Evolutionary conservation across 257 asterid species (phyloP).

Genomic region (Mentha longifolia): DNA sequence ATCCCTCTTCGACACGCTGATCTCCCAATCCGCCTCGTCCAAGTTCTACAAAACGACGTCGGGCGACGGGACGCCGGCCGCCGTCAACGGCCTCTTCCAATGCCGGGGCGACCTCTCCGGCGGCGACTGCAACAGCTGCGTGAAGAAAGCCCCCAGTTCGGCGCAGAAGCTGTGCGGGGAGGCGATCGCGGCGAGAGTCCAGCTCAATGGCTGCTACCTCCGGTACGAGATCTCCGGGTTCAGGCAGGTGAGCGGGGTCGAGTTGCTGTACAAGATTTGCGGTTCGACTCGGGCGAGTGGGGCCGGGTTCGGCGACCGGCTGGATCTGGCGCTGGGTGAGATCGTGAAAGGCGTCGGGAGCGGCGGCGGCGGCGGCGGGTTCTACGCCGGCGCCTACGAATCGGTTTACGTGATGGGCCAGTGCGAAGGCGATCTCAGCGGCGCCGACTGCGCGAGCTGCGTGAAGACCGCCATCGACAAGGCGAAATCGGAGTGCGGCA

Average conservation of each 20-base stretch:
- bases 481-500: constrained; percentile 60
- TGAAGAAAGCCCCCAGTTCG: constrained; percentile 41
- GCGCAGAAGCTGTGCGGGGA: constrained; percentile 60
- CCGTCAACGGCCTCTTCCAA: constrained; percentile 74
- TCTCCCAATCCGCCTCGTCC: constrained; percentile 61
- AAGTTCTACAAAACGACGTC: constrained; percentile 68
- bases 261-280: constrained; percentile 71
- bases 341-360: constrained; percentile 59
- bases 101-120: constrained; percentile 84
- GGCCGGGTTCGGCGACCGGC: constrained; percentile 64
- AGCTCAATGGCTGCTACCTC: constrained; percentile 75
- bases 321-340: constrained; percentile 70
- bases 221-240: constrained; percentile 73
- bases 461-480: constrained; percentile 68
- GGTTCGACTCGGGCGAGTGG: constrained; percentile 75
- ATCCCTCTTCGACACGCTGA: constrained; percentile 46
- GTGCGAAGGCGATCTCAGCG: constrained; percentile 83
- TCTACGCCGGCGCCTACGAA: constrained; percentile 64
- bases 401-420: constrained; percentile 84
- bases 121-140: constrained; percentile 61
- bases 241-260: constrained; percentile 53
- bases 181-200: constrained; percentile 72
- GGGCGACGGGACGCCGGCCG: constrained; percentile 47
- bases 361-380: constrained; percentile 65
- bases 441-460: constrained; percentile 76